Conservation (phyloP, 768 basidiomycete species). For the Lyophyllum atratum region DNA sequence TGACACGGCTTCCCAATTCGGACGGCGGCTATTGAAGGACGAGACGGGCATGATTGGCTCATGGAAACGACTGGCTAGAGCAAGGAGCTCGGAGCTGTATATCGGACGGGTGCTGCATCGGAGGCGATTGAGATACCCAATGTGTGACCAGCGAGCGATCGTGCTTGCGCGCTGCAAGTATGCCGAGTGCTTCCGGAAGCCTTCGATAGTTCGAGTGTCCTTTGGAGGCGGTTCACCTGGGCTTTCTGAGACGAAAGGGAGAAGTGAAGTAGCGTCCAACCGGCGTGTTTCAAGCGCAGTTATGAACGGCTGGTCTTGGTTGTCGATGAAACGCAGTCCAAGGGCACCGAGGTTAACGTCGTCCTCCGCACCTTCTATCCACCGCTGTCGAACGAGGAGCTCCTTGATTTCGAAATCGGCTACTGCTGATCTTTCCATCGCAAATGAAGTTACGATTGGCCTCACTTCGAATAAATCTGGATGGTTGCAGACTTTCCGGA, state of each 20-base stretch:
- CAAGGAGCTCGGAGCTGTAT: slow-evolving; percentile 49
- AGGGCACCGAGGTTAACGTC: slow-evolving; percentile 61
- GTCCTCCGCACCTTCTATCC: slow-evolving; percentile 59
- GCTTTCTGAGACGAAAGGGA: slow-evolving; percentile 55
- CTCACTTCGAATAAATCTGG: slow-evolving; percentile 92
- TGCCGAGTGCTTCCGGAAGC: slow-evolving; percentile 59
- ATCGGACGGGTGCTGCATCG: slow-evolving; percentile 59
- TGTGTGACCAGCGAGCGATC: slow-evolving; percentile 66
- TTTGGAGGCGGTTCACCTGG: slow-evolving; percentile 68
- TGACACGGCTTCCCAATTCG: slow-evolving; percentile 45
- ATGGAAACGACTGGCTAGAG: slow-evolving; percentile 36
- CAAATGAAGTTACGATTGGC: slow-evolving; percentile 78
- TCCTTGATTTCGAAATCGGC: slow-evolving; percentile 88
- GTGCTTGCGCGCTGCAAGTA: slow-evolving; percentile 50
- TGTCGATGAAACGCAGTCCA: slow-evolving; percentile 61
- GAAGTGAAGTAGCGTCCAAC: slow-evolving; percentile 58
- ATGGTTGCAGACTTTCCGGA: slow-evolving; percentile 95
- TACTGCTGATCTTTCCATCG: slow-evolving; percentile 71
- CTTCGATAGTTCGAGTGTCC: slow-evolving; percentile 75
- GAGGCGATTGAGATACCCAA: slow-evolving; percentile 71
- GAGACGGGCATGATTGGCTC: slow-evolving; percentile 55
- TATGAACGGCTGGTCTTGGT: slow-evolving; percentile 54
- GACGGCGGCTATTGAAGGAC: slow-evolving; percentile 35
- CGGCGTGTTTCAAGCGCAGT: slow-evolving; percentile 53
- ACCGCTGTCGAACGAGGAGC: slow-evolving; percentile 74